Base-by-base conservation (phyloP, 2,329 filamentous ascomycete species). In the Fusarium pilosicola region DNA sequence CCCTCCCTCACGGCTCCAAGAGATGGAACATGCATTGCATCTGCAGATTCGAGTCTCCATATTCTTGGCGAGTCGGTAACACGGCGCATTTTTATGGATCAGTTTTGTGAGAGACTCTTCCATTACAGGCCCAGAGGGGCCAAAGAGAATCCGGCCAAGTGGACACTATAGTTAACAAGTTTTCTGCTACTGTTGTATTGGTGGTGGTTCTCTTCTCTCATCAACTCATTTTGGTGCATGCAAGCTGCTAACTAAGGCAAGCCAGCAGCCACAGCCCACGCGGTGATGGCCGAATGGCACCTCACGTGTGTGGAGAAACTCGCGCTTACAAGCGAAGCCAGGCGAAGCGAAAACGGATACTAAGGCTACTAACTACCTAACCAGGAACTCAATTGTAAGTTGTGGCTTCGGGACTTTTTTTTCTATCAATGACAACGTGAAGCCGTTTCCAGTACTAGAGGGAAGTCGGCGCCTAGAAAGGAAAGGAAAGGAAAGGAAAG, bases 261-360 rank as follows among this genome's bases (percentile, higher is more conserved):
- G 30, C 51, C 46, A 60, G 20, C 51, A 39, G 34, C 51, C 42
- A 65, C 42, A 65, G 46, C 45, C 62, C 68, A 57, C 45, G 76
- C 76, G 76, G 76, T 52, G 68, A 77, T 71, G 74, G 63, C 76
- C 76, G 76, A 74, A 68, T 62, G 67, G 62, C 45, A 73, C 70
- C 73, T 75, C 76, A 78, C 74, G 46, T 51, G 32, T 17, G 76
- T 77, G 76, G 76, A 69, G 73, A 71, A 71, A 41, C 71, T 60
- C 68, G 69, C 68, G 74, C 76, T 77, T 77, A 74, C 69, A 67
- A 60, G 63, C 46, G 65, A 68, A 68, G 62, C 54, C 54, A 68
- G 67, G 64, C 44, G 62, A 64, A 74, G 64, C 55, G 68, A 71
- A 45, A 55, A 38, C 62, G 64, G 63, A 68, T 70, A 62, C 58